Percentiles rank a stretch among this genome's conserved stretches.
phyloP scores from a whole-genome alignment of 768 basidiomycete genomes.

The Boletus reticulatus region DNA sequence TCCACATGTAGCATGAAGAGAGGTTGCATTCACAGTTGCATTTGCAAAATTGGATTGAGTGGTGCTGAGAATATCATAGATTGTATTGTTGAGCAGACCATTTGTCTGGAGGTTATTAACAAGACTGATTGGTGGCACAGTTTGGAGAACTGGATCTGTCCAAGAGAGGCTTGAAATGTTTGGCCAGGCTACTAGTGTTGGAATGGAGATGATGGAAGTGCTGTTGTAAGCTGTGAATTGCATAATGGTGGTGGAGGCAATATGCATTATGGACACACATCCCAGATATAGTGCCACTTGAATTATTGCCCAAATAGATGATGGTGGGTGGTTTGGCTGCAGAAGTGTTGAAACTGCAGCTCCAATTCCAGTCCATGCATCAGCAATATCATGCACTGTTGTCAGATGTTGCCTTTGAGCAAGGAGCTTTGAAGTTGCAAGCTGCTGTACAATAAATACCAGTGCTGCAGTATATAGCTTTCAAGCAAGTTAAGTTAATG shows the following conservation, averaged over 20 bases:
- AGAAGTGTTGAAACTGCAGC: conserved; percentile 12
- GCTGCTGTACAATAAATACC: conserved; percentile 19
- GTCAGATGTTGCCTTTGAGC: conserved; percentile 12
- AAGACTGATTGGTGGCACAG: not conserved
- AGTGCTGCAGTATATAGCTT: conserved; percentile 16
- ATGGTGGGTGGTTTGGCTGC: conserved; percentile 6
- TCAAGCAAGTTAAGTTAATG: not conserved
- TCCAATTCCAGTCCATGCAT: conserved; percentile 24
- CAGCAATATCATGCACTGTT: conserved; percentile 14
- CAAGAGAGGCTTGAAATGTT: not conserved
- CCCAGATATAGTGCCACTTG: conserved; percentile 16
- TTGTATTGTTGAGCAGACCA: conserved; percentile 10
- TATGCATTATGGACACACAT: conserved; percentile 18
- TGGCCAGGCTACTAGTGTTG: conserved; percentile 6
- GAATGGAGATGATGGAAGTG: not conserved
- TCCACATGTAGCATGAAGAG: conserved; percentile 4
- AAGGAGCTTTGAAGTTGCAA: conserved; percentile 5
- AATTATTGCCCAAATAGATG: conserved; percentile 10
- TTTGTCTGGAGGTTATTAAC: not conserved
- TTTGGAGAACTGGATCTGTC: not conserved
- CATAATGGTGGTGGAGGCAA: conserved; percentile 21
- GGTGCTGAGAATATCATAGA: conserved; percentile 10
- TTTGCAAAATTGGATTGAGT: not conserved
- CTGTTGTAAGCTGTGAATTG: conserved; percentile 14
- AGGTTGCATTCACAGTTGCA: conserved; percentile 15